These are phyloP conservation scores for Massarina eburnea DNA, from an alignment of 2,329 filamentous ascomycete genomes.

Conservation along the genomic window DNA sequence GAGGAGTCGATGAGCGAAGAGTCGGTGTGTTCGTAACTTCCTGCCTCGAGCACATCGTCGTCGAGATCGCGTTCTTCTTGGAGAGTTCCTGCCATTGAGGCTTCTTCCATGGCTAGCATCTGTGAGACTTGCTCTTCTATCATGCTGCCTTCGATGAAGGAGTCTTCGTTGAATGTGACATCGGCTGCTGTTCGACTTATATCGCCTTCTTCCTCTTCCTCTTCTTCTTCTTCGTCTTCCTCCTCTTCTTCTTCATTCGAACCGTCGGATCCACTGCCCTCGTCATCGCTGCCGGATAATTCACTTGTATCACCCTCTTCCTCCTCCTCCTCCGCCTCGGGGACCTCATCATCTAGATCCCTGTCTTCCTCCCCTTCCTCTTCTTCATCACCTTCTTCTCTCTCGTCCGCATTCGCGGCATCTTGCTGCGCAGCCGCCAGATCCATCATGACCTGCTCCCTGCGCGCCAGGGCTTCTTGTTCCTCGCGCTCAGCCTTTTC, in stretches of 20 bases:
- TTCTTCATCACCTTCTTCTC: constrained; percentile 46
- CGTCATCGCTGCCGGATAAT: constrained; percentile 40
- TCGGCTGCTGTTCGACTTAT: constrained; percentile 44
- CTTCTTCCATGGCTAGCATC: constrained; percentile 49
- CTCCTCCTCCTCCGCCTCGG: constrained; percentile 35
- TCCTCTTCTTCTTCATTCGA: constrained; percentile 4
- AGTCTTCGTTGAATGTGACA: constrained; percentile 55
- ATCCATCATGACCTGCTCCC: constrained; percentile 72
- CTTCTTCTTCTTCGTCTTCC: constrained; percentile 17
- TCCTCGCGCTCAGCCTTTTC: constrained; percentile 88
- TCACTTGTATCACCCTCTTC: constrained; percentile 42
- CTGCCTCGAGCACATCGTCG: constrained; percentile 55
- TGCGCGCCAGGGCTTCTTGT: constrained; percentile 71
- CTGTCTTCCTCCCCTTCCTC: constrained; percentile 40
- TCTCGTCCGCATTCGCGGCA: constrained; percentile 39
- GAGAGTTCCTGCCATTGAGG: constrained; percentile 49
- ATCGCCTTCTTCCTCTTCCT: constrained; percentile 47
- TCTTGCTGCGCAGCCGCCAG: constrained; percentile 63
- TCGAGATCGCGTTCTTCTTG: constrained; percentile 53
- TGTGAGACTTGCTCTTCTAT: constrained; percentile 40
- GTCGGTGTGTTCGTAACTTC: constrained; percentile 58
- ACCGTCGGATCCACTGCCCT: constrained; percentile 13
- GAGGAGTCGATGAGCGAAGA: constrained; percentile 51
- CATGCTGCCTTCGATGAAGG: constrained; percentile 50
- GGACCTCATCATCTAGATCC: constrained; percentile 47